These are phyloP conservation scores for Curvularia lunata DNA, from an alignment of 2,329 filamentous ascomycete species.

Conservation along the genomic window DNA sequence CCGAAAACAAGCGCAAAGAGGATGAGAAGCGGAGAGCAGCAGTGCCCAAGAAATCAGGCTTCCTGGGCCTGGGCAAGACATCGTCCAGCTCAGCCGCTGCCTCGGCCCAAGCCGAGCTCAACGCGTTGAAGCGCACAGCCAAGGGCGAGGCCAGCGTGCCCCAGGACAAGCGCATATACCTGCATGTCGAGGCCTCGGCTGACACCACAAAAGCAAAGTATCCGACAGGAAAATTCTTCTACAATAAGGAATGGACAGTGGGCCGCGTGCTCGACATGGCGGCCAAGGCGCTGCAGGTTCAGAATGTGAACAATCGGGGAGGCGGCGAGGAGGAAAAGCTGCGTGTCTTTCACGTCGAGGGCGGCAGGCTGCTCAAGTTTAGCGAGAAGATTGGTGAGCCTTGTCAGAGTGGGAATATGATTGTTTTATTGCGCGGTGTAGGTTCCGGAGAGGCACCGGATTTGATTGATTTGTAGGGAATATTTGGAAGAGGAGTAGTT, in stretches of 20 bases:
- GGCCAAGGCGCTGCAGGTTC: slow-evolving; percentile 76
- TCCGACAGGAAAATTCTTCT: slow-evolving; percentile 65
- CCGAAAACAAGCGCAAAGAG: slow-evolving; percentile 76
- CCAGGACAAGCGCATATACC: slow-evolving; percentile 83
- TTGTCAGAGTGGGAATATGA: slow-evolving; percentile 82
- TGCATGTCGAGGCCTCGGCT: slow-evolving; percentile 88
- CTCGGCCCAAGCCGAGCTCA: slow-evolving; percentile 71
- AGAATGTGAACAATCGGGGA: slow-evolving; percentile 82
- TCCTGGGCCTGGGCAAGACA: slow-evolving; percentile 33
- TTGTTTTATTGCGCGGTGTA: slow-evolving; percentile 85
- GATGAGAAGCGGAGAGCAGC: slow-evolving; percentile 57
- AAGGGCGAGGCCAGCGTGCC: slow-evolving; percentile 88
- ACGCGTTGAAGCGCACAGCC: slow-evolving; percentile 81
- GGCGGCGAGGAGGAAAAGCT: slow-evolving; percentile 78
- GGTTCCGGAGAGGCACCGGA: slow-evolving; percentile 74
- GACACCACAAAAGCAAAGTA: slow-evolving; percentile 84
- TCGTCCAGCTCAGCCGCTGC: slow-evolving; percentile 54
- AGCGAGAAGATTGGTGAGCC: slow-evolving; percentile 79
- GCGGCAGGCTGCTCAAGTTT: slow-evolving; percentile 84
- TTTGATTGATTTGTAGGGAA: slow-evolving; percentile 64
- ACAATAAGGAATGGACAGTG: slow-evolving; percentile 78
- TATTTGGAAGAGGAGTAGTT: not conserved
- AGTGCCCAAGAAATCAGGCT: slow-evolving; percentile 30
- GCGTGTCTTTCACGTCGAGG: slow-evolving; percentile 91
- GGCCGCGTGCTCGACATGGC: slow-evolving; percentile 81